These are phyloP conservation scores for Protomyces pachydermus DNA, from an alignment of 1,139 yeast genomes.

Conservation along the genomic window DNA sequence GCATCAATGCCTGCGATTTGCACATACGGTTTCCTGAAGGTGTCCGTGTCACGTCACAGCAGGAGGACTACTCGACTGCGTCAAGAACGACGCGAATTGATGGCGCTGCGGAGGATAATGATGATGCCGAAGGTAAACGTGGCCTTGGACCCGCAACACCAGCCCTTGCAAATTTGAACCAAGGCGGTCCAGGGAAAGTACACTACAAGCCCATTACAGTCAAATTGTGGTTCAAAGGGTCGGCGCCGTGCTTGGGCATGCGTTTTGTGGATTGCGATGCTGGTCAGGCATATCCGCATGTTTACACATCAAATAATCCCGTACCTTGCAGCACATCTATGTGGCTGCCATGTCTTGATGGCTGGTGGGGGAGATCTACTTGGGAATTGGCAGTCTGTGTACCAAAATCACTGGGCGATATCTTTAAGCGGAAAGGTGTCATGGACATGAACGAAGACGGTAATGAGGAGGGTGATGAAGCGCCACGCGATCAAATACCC, in stretches of 20 bases:
- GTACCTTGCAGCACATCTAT: constrained; percentile 77
- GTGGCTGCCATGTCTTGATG: constrained; percentile 96
- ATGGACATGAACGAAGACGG: not conserved
- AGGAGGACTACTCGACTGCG: constrained; percentile 26
- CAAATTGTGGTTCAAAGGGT: constrained; percentile 60
- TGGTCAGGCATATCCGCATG: constrained; percentile 61
- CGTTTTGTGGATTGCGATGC: constrained; percentile 48
- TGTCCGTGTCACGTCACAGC: constrained; percentile 46
- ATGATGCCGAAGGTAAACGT: constrained; percentile 40
- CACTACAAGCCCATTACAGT: constrained; percentile 65
- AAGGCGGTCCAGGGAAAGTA: constrained; percentile 2
- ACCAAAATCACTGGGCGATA: constrained; percentile 73
- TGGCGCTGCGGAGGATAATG: constrained; percentile 39
- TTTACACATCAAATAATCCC: constrained; percentile 76
- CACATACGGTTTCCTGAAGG: constrained; percentile 67
- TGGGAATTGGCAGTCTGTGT: constrained; percentile 86
- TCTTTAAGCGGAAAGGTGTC: constrained; percentile 35
- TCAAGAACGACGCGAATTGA: constrained; percentile 24
- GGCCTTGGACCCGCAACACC: constrained; percentile 36
- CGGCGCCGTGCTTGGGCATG: constrained; percentile 70
- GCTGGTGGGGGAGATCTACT: constrained; percentile 78
- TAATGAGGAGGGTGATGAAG: constrained; percentile 31
- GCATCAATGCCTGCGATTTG: constrained; percentile 64
- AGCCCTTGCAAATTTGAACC: constrained; percentile 18
- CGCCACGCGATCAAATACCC: constrained; percentile 44